Percentiles rank a stretch among this genome's conserved stretches.
phyloP scores from a whole-genome alignment of 2,329 filamentous ascomycete species.

The Botrytis cinerea region DNA sequence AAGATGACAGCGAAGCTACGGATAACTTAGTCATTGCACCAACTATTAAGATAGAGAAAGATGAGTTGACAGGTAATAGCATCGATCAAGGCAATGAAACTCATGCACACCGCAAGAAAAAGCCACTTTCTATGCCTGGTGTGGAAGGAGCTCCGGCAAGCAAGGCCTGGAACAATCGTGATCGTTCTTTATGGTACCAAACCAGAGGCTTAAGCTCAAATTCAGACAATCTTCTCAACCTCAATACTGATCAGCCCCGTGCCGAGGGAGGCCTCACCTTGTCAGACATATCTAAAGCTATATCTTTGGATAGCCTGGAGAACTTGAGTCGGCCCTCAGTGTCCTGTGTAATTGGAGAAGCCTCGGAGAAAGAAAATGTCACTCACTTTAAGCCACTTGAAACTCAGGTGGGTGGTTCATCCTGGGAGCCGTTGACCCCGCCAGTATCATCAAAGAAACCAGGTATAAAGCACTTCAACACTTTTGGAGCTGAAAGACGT shows the following conservation, averaged over 20 bases:
- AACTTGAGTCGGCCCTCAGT: background rate
- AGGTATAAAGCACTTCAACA: background rate
- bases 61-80: background rate
- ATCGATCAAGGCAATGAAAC: background rate
- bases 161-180: background rate
- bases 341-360: background rate
- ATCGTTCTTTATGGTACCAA: background rate
- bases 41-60: background rate
- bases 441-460: conserved; percentile 2
- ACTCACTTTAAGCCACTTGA: background rate
- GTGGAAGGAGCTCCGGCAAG: conserved; percentile 2
- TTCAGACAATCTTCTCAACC: background rate
- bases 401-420: background rate
- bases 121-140: conserved; percentile 1
- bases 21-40: background rate
- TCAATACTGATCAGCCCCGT: background rate
- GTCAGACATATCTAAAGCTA: background rate
- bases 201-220: background rate
- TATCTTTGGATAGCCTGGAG: background rate
- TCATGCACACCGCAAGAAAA: background rate
- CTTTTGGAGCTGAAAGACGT: conserved; percentile 7
- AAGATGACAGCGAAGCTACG: background rate
- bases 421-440: conserved; percentile 11
- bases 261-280: background rate
- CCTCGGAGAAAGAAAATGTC: background rate